These are phyloP conservation scores for Pichia phayaonensis DNA, from an alignment of 805 yeast species.

Conservation along the genomic window DNA sequence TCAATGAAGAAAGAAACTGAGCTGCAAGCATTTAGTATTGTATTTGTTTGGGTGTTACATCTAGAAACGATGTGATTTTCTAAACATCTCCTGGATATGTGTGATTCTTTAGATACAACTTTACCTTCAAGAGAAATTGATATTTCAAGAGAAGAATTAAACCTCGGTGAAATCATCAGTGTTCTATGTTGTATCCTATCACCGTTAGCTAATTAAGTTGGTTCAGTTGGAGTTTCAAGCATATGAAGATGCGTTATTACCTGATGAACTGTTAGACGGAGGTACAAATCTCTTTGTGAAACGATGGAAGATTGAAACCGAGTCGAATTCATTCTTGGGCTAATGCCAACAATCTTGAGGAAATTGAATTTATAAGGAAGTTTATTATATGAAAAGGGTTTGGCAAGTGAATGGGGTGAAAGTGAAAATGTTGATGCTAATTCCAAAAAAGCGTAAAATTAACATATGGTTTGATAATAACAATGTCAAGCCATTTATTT, in stretches of 20 bases:
- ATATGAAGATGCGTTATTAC: slow-evolving; percentile 31
- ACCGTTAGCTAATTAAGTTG: slow-evolving; percentile 36
- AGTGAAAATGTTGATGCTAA: too few relatives aligned
- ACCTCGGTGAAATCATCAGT: slow-evolving; percentile 52
- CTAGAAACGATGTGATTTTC: slow-evolving; percentile 23
- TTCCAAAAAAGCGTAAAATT: slow-evolving; percentile 29
- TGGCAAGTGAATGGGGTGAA: slow-evolving; percentile 39
- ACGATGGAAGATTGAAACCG: slow-evolving; percentile 55
- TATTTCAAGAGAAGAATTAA: slow-evolving; percentile 4
- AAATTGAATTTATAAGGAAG: slow-evolving; percentile 46
- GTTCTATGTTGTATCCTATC: slow-evolving; percentile 61
- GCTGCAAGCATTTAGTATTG: too few relatives aligned
- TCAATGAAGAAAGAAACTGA: too few relatives aligned
- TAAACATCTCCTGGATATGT: slow-evolving; percentile 34
- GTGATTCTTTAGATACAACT: slow-evolving; percentile 15
- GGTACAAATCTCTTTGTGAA: slow-evolving; percentile 51
- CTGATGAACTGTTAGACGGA: slow-evolving; percentile 30
- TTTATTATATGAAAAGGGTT: slow-evolving; percentile 38
- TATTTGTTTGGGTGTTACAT: too few relatives aligned
- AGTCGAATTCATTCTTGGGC: slow-evolving; percentile 44
- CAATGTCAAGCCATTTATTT: slow-evolving; percentile 41
- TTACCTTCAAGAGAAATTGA: slow-evolving; percentile 8
- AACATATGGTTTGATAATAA: slow-evolving; percentile 39
- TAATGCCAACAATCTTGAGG: slow-evolving; percentile 43
- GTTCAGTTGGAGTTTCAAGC: slow-evolving; percentile 31